phyloP scores from a whole-genome alignment of 225 moss, liverwort and hornwort genomes.

The Bryoerythrophyllum caledonicum region DNA sequence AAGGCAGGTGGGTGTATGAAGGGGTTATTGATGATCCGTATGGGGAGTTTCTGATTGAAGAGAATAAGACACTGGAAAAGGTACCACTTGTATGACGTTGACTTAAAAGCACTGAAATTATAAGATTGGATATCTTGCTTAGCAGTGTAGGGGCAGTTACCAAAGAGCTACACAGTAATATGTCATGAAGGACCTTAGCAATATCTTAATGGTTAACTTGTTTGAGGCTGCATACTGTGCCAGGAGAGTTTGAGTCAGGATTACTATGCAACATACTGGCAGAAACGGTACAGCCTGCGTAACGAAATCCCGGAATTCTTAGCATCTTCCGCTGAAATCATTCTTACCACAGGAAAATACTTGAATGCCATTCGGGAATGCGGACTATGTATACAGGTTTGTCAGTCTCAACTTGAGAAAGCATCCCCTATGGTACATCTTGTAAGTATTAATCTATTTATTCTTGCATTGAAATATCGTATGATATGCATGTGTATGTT shows the following conservation, averaged over 20 bases:
- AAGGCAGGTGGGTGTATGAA: slow-evolving; percentile 84
- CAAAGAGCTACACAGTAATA: slow-evolving; percentile 5
- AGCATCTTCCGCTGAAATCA: slow-evolving; percentile 71
- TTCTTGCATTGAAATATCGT: slow-evolving; percentile 3
- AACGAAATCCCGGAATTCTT: slow-evolving; percentile 86
- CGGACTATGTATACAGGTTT: slow-evolving; percentile 65
- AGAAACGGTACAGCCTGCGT: slow-evolving; percentile 84
- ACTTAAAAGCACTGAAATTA: no score
- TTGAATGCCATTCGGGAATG: slow-evolving; percentile 95
- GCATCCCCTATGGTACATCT: not conserved
- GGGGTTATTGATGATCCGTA: slow-evolving; percentile 96
- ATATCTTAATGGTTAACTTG: slow-evolving; percentile 24
- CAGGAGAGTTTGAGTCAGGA: slow-evolving; percentile 97
- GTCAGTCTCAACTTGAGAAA: no score
- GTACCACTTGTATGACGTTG: slow-evolving; percentile 34
- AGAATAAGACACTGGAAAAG: slow-evolving; percentile 86
- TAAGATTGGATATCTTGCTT: not conserved
- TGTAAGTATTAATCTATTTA: slow-evolving; percentile 5
- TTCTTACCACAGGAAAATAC: slow-evolving; percentile 96
- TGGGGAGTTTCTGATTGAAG: slow-evolving; percentile 92
- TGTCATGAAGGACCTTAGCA: slow-evolving; percentile 20
- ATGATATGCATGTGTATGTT: not conserved
- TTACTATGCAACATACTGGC: slow-evolving; percentile 90
- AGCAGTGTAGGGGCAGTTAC: slow-evolving; percentile 8
- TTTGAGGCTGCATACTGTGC: slow-evolving; percentile 30